These are phyloP conservation scores for Oryza meyeriana DNA, from an alignment of 176 grass and related monocot species.

Conservation along the genomic window DNA sequence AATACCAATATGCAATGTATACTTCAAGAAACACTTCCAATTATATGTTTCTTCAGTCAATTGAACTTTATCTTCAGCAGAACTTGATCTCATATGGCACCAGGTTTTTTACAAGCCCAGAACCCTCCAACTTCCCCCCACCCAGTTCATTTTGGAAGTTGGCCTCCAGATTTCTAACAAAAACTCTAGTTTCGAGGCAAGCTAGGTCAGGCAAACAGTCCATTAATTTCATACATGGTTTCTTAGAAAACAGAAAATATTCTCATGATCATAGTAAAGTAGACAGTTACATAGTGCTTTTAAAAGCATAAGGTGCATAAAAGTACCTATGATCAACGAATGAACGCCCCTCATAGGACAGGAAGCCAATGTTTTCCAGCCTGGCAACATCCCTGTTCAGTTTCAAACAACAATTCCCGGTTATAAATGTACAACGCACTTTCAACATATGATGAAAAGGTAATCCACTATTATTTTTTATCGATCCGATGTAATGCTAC, in stretches of 20 bases:
- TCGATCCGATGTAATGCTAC: neutral
- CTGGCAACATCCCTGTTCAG: conserved; percentile 17
- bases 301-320: neutral
- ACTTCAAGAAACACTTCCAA: neutral
- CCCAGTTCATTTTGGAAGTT: neutral
- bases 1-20: neutral
- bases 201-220: neutral
- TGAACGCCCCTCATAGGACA: conserved; percentile 11
- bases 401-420: neutral
- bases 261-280: neutral
- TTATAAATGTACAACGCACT: neutral
- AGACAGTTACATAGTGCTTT: neutral
- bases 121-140: too few species aligned
- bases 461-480: neutral
- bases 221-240: neutral
- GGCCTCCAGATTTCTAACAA: neutral
- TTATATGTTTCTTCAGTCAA: neutral
- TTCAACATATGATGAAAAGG: neutral
- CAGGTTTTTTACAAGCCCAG: too few species aligned
- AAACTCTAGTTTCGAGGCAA: neutral
- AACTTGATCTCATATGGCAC: too few species aligned
- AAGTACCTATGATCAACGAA: conserved; percentile 38
- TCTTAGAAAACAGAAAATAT: neutral
- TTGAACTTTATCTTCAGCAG: neutral
- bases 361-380: conserved; percentile 13